Conservation (phyloP, 2,329 filamentous ascomycete species). For the Capronia americana region DNA sequence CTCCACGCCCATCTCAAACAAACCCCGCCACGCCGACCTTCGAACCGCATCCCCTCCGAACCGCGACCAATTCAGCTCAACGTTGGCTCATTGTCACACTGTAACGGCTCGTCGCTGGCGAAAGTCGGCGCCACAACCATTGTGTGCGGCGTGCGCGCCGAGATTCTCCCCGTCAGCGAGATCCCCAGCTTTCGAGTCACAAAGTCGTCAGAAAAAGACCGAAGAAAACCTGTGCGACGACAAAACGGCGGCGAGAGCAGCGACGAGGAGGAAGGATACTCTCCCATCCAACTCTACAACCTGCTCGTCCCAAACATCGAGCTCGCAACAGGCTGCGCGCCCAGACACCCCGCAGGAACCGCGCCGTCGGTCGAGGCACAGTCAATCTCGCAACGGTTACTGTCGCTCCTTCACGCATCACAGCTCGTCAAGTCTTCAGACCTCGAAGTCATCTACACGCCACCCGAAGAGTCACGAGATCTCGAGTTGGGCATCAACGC, state of each 20-base stretch:
- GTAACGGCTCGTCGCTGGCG: slow-evolving; percentile 87
- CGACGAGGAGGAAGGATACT: slow-evolving; percentile 51
- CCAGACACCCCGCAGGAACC: slow-evolving; percentile 74
- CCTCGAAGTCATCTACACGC: slow-evolving; percentile 74
- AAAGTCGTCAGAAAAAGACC: slow-evolving; percentile 22
- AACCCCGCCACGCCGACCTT: slow-evolving; percentile 72
- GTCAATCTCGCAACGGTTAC: slow-evolving; percentile 79
- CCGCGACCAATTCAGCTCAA: slow-evolving; percentile 78
- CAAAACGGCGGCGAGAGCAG: slow-evolving; percentile 49
- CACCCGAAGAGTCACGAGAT: slow-evolving; percentile 43
- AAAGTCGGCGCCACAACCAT: slow-evolving; percentile 81
- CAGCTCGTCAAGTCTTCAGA: slow-evolving; percentile 70
- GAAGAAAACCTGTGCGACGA: slow-evolving; percentile 7
- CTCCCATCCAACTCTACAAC: slow-evolving; percentile 55
- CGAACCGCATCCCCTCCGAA: slow-evolving; percentile 74
- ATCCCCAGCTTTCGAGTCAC: slow-evolving; percentile 70
- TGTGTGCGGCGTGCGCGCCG: slow-evolving; percentile 90
- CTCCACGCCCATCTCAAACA: slow-evolving; percentile 83
- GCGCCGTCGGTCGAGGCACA: slow-evolving; percentile 82
- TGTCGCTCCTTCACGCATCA: slow-evolving; percentile 75
- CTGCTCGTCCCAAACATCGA: slow-evolving; percentile 94
- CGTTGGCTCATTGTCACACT: slow-evolving; percentile 82
- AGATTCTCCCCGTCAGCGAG: slow-evolving; percentile 77
- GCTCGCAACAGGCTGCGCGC: slow-evolving; percentile 86
- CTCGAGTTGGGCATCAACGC: slow-evolving; percentile 52